Evolutionary conservation across 768 basidiomycete genomes (phyloP).

Genomic region (Tricholoma furcatifolium): DNA sequence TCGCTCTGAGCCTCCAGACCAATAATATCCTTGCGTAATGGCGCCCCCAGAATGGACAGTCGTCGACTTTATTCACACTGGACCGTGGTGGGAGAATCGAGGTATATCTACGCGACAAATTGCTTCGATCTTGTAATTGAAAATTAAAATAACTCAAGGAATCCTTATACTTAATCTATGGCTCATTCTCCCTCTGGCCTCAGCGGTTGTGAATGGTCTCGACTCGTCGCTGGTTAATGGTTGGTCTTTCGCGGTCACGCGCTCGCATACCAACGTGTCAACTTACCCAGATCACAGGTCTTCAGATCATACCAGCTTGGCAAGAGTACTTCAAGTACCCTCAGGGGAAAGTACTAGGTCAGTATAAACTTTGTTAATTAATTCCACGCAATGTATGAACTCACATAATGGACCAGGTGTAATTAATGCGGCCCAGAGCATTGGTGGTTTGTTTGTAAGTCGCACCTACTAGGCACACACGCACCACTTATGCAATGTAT

Average conservation of each 20-base stretch:
- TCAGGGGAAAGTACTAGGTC: conserved; percentile 49
- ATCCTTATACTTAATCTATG: conserved; percentile 58
- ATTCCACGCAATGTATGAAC: neutral
- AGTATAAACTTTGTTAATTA: neutral
- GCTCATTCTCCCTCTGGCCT: conserved; percentile 61
- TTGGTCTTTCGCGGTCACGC: conserved; percentile 14
- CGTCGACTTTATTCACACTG: conserved; percentile 57
- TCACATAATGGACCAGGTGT: conserved; percentile 38
- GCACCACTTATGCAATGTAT: neutral
- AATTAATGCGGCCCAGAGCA: conserved; percentile 63
- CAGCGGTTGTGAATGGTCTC: conserved; percentile 64
- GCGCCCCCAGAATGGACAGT: conserved; percentile 50
- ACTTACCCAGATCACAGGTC: conserved; percentile 37
- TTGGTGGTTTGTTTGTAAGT: conserved; percentile 51
- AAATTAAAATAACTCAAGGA: conserved; percentile 31
- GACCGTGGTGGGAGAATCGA: conserved; percentile 61
- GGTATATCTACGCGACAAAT: conserved; percentile 32
- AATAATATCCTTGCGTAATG: conserved; percentile 16
- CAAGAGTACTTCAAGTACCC: conserved; percentile 55
- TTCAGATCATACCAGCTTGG: conserved; percentile 70
- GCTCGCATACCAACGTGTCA: neutral
- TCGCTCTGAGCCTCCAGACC: neutral
- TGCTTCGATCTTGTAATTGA: neutral
- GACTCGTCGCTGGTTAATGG: conserved; percentile 67
- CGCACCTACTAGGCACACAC: neutral